Evolutionary conservation across 192 early-diverging fungal species (phyloP).

Genomic region (Rhizoclosmatium globosum): DNA sequence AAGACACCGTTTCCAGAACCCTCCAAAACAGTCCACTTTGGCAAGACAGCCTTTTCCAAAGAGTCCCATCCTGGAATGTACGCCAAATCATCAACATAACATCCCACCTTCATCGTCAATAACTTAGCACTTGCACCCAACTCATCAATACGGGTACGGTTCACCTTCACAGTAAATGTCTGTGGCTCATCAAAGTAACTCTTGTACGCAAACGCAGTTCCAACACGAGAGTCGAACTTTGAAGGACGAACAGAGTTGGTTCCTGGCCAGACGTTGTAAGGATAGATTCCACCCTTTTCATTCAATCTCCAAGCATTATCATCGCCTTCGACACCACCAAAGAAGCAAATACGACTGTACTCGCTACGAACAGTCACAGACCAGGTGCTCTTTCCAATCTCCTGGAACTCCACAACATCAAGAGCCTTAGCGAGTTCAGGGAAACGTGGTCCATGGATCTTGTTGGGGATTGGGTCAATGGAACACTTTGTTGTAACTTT

Average conservation of each 20-base stretch:
- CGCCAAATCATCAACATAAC: constrained; percentile 13
- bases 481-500: background rate
- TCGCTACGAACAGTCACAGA: background rate
- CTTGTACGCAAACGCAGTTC: background rate
- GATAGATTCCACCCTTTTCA: constrained; percentile 1
- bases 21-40: constrained; percentile 3
- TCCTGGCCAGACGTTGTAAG: constrained; percentile 12
- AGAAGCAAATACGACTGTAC: constrained; percentile 20
- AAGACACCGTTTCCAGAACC: constrained; percentile 6
- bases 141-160: constrained; percentile 6
- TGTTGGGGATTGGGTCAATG: background rate
- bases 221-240: background rate
- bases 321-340: background rate
- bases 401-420: background rate
- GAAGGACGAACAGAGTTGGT: background rate
- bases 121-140: background rate
- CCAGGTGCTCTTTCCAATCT: background rate
- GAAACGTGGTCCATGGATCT: background rate
- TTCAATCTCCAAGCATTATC: background rate
- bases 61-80: background rate
- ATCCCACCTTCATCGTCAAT: constrained; percentile 17
- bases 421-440: background rate
- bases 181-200: background rate
- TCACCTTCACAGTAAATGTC: background rate
- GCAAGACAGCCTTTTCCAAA: background rate